Evolutionary conservation across 257 asterid genomes (phyloP).

Genomic region (Anisodus tanguticus): DNA sequence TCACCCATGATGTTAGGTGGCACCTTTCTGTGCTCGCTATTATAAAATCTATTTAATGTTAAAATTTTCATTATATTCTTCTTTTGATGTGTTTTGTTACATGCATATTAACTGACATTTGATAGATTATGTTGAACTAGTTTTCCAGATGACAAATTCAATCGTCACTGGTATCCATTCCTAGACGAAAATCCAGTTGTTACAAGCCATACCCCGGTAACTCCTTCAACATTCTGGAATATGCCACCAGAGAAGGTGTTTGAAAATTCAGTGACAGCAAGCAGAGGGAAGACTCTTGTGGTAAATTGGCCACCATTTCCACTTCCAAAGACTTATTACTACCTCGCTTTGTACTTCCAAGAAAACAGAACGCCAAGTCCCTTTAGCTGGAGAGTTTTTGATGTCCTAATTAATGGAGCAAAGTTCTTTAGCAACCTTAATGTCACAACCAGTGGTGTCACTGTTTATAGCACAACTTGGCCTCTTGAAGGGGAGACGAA

Average conservation of each 20-base stretch:
- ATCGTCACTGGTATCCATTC: slow-evolving; percentile 74
- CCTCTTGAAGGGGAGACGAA: slow-evolving; percentile 63
- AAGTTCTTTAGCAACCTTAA: slow-evolving; percentile 65
- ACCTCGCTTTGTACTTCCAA: slow-evolving; percentile 75
- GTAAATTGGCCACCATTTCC: slow-evolving; percentile 79
- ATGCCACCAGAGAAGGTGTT: slow-evolving; percentile 70
- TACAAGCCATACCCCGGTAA: slow-evolving; percentile 57
- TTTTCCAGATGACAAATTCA: slow-evolving; percentile 78
- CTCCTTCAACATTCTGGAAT: slow-evolving; percentile 66
- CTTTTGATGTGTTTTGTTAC: not conserved
- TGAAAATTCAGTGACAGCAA: slow-evolving; percentile 65
- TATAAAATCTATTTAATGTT: not conserved
- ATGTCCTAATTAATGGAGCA: slow-evolving; percentile 57
- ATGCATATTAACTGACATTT: not conserved
- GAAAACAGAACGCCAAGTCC: slow-evolving; percentile 72
- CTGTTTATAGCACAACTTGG: slow-evolving; percentile 63
- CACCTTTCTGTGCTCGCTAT: too few relatives aligned
- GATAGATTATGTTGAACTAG: slow-evolving; percentile 45
- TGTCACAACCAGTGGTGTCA: slow-evolving; percentile 63
- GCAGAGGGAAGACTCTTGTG: slow-evolving; percentile 61
- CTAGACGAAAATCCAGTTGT: slow-evolving; percentile 55
- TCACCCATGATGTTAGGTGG: too few relatives aligned
- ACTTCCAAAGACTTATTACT: slow-evolving; percentile 57
- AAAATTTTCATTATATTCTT: not conserved
- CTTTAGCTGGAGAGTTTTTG: slow-evolving; percentile 75